Percentiles rank a stretch among this genome's conserved stretches.
These are phyloP conservation scores for Hemisphaericaspora lyxosophila DNA, from an alignment of 1,139 yeast species.

Conservation along the genomic window DNA sequence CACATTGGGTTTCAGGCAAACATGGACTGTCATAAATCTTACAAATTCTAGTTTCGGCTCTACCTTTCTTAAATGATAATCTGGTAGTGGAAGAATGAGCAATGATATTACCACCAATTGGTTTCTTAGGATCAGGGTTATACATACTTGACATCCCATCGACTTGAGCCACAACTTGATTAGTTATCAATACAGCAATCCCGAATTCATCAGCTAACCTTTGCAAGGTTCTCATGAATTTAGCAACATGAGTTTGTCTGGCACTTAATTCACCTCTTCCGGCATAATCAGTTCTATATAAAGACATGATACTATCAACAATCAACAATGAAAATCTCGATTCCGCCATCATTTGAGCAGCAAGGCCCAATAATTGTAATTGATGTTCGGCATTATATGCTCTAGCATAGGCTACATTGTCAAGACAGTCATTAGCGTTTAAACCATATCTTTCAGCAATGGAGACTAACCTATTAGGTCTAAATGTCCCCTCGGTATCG, in stretches of 20 bases:
- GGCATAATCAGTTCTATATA: slow-evolving; percentile 90
- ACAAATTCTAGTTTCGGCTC: slow-evolving; percentile 90
- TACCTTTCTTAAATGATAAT: slow-evolving; percentile 83
- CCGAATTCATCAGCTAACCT: slow-evolving; percentile 97
- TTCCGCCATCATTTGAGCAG: slow-evolving; percentile 96
- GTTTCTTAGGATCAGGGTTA: slow-evolving; percentile 98
- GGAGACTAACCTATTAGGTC: slow-evolving; percentile 86
- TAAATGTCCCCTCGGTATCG: slow-evolving; percentile 95
- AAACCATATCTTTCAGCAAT: slow-evolving; percentile 91
- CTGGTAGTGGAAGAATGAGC: slow-evolving; percentile 97
- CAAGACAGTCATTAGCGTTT: slow-evolving; percentile 91
- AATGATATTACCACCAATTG: slow-evolving; percentile 97
- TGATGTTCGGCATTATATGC: slow-evolving; percentile 98
- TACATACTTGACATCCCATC: slow-evolving; percentile 84
- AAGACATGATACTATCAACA: slow-evolving; percentile 95
- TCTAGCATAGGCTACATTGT: slow-evolving; percentile 95
- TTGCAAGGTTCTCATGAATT: slow-evolving; percentile 87
- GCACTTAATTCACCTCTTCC: slow-evolving; percentile 98
- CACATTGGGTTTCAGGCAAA: slow-evolving; percentile 91
- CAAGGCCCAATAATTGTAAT: slow-evolving; percentile 78
- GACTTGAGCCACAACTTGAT: slow-evolving; percentile 97
- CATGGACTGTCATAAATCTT: slow-evolving; percentile 95
- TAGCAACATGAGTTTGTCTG: slow-evolving; percentile 91
- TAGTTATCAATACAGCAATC: slow-evolving; percentile 96
- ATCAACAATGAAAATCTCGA: slow-evolving; percentile 78